These are phyloP conservation scores for Chlamydomonas schloesseri DNA, from an alignment of 139 green algal genomes.

Conservation along the genomic window DNA sequence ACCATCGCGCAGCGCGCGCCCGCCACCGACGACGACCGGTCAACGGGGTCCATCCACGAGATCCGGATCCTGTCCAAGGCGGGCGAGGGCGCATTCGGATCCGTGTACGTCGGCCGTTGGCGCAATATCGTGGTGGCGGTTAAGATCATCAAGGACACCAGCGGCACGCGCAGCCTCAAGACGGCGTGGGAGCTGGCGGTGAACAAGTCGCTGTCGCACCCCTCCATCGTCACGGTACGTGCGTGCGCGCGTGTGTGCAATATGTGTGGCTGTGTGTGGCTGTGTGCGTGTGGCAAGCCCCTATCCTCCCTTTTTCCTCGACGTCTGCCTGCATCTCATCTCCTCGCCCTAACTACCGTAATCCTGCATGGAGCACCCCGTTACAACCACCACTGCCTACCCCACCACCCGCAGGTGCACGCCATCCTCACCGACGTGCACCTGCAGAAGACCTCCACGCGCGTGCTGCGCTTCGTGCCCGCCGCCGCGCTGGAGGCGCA, in stretches of 20 bases:
- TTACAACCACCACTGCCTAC: too few species aligned
- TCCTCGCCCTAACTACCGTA: too few species aligned
- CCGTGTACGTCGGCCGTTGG: slow-evolving; percentile 45
- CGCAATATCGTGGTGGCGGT: slow-evolving; percentile 46
- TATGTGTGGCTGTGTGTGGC: too few species aligned
- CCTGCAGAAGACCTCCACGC: slow-evolving; percentile 38
- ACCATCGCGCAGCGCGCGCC: slow-evolving; percentile 41
- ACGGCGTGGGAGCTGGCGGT: slow-evolving; percentile 44
- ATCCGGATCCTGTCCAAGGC: slow-evolving; percentile 42
- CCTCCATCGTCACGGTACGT: slow-evolving; percentile 39
- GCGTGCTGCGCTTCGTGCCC: slow-evolving; percentile 40
- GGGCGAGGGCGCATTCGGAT: slow-evolving; percentile 35
- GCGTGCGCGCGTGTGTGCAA: background rate
- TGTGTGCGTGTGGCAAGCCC: background rate
- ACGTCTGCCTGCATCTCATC: too few species aligned
- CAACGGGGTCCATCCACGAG: slow-evolving; percentile 18
- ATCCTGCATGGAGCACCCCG: too few species aligned
- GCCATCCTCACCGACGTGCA: slow-evolving; percentile 45
- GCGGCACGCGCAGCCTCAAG: slow-evolving; percentile 15
- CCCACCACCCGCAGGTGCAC: slow-evolving; percentile 36
- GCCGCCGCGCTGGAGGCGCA: slow-evolving; percentile 14
- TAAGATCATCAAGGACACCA: slow-evolving; percentile 47
- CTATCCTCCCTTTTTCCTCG: too few species aligned
- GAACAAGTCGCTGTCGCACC: slow-evolving; percentile 38
- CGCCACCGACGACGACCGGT: slow-evolving; percentile 4